A percentile compares a stretch with the other conserved stretches of the same genome.
Conservation (phyloP, 1,139 yeast genomes). For the Hanseniaspora sp. region DNA sequence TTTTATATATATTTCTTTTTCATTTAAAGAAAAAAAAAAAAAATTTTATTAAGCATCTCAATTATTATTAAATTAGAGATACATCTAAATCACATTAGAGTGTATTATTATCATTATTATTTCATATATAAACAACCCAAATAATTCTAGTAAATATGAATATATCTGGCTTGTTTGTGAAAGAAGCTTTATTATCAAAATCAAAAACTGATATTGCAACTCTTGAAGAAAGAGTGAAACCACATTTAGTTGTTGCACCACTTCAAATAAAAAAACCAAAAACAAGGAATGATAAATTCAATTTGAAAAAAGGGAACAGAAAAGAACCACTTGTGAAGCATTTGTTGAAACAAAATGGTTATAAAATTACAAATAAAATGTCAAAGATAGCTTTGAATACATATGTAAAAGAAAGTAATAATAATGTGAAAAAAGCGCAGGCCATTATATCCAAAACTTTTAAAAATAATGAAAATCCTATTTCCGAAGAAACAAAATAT, state of each 20-base stretch:
- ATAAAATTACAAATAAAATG: constrained; percentile 24
- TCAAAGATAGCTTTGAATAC: constrained; percentile 25
- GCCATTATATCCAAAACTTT: constrained; percentile 15
- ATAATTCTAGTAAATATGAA: background rate
- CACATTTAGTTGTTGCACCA: constrained; percentile 11
- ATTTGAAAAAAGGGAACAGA: background rate
- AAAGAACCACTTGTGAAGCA: constrained; percentile 8
- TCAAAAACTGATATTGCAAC: background rate
- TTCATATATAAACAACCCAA: too few relatives aligned
- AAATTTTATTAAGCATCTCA: too few relatives aligned
- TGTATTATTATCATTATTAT: background rate
- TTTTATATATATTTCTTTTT: background rate
- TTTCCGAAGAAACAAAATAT: constrained; percentile 18
- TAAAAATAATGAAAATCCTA: background rate
- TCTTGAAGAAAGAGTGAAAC: constrained; percentile 10
- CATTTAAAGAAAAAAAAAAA: too few relatives aligned
- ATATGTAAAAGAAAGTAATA: constrained; percentile 22
- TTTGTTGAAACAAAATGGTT: constrained; percentile 22
- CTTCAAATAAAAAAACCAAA: constrained; percentile 2
- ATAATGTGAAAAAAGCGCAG: constrained; percentile 19
- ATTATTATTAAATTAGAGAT: too few relatives aligned
- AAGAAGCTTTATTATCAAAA: constrained; percentile 3
- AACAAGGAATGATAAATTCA: background rate
- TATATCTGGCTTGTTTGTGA: background rate
- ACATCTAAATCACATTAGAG: background rate